Evolutionary conservation across 805 yeast genomes (phyloP), one percentile per base, ranked within the genome.

Genomic region (Suhomyces sp.): DNA sequence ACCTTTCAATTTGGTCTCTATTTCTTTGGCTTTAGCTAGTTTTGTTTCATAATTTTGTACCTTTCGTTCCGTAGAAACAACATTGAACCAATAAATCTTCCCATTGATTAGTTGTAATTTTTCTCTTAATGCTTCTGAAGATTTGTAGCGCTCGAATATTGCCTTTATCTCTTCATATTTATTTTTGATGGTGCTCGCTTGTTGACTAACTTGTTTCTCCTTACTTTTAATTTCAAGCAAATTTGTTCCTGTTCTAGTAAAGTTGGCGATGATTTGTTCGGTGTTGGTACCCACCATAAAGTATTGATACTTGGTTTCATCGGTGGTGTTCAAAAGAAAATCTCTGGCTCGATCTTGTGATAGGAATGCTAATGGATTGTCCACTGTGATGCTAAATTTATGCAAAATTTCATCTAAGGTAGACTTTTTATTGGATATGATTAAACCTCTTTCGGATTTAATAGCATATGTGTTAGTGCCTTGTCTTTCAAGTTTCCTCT

Each of bases 271-370:
- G n/a, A 83, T 78, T 28, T 81, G 85, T 37, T 79, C 81, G 31
- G 84, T 72, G 48, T 81, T 70, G 2, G 95, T 80, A 22, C 95
- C 96, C 34, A 76, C 75, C 85, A 83, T 81, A 54, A 91, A 87
- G 53, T 77, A 81, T 11, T 71, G 70, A 56, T 80, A 93, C 58
- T 88, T 86, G 31, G 76, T 81, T 22, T 69, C 70, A 40, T 86
- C 83, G 4, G 86, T 72, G 4, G 93, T 78, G 20, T 81, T 77
- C 1, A 95, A 83, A 43, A 93, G 63, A 53, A 93, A 93, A 11
- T 90, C 83, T 46, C 95, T 77, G 2, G 99, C 98, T 41, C 82
- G 85, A 48, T 93, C 97, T 57, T 93, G 99, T 1, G 95, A 87
- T 32, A 93, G 68, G 51, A 93, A 85, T 2, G 95, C 85, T 76